phyloP scores from a whole-genome alignment of 2,329 filamentous ascomycete species.

The Tolypocladium inflatum region DNA sequence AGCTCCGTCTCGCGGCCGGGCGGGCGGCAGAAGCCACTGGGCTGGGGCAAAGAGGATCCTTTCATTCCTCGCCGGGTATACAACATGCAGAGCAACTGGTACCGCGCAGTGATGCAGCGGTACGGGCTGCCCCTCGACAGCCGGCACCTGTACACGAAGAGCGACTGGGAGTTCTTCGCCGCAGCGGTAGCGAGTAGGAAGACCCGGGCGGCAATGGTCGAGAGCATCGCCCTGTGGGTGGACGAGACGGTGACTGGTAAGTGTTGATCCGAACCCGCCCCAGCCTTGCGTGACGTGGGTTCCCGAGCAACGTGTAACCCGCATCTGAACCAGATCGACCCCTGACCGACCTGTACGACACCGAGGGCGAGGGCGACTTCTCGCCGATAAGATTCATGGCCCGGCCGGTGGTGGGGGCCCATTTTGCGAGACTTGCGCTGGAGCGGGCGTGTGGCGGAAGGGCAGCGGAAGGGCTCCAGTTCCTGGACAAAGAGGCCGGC shows the following conservation, averaged over 20 bases:
- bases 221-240: constrained; percentile 68
- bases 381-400: constrained; percentile 71
- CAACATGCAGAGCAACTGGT: constrained; percentile 72
- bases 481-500: constrained; percentile 25
- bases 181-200: constrained; percentile 64
- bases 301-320: neutral
- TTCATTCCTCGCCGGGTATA: constrained; percentile 73
- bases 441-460: constrained; percentile 68
- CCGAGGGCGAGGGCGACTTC: constrained; percentile 66
- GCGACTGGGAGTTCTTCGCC: constrained; percentile 86
- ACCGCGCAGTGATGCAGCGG: constrained; percentile 65
- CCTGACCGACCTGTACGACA: constrained; percentile 75
- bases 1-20: neutral
- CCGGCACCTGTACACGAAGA: constrained; percentile 77
- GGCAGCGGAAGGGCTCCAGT: constrained; percentile 47
- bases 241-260: constrained; percentile 66
- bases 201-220: constrained; percentile 61
- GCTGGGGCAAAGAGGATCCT: constrained; percentile 13
- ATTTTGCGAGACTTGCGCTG: constrained; percentile 78
- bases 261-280: constrained; percentile 6
- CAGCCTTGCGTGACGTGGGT: neutral
- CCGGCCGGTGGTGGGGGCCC: constrained; percentile 72
- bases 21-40: constrained; percentile 12
- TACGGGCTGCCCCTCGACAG: constrained; percentile 78
- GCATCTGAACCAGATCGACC: constrained; percentile 45